Conservation (phyloP, 2,329 filamentous ascomycete species). For the Pyricularia pennisetigena region DNA sequence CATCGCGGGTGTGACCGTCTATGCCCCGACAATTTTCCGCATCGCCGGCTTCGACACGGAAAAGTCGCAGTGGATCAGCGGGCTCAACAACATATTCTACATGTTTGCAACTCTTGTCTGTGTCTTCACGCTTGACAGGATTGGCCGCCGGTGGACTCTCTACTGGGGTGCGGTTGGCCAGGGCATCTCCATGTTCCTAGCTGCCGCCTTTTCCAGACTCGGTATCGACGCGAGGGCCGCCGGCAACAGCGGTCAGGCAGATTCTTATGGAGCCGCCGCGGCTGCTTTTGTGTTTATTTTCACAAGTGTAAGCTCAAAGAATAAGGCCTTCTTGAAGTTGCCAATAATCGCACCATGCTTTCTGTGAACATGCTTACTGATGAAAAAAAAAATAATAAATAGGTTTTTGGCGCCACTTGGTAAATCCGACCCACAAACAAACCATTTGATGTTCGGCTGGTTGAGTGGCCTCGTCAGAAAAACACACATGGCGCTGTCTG, state of each 20-base stretch:
- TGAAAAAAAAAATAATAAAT: conserved; percentile 9
- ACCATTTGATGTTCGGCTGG: background rate
- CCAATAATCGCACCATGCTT: background rate
- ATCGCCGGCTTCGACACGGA: conserved; percentile 54
- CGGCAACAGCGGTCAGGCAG: conserved; percentile 33
- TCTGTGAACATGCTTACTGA: background rate
- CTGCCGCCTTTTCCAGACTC: conserved; percentile 47
- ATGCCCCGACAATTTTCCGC: conserved; percentile 48
- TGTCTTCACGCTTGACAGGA: conserved; percentile 59
- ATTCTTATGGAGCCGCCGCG: conserved; percentile 51
- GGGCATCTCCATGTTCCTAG: conserved; percentile 57
- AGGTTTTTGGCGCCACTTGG: conserved; percentile 52
- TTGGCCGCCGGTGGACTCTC: conserved; percentile 58
- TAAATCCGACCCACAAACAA: background rate
- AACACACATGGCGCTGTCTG: background rate
- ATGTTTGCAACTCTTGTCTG: conserved; percentile 7
- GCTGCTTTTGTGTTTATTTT: conserved; percentile 64
- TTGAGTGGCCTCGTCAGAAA: background rate
- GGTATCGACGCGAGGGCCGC: conserved; percentile 27
- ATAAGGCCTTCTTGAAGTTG: no score
- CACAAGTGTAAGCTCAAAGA: conserved; percentile 23
- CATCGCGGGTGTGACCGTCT: conserved; percentile 59
- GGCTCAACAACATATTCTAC: conserved; percentile 29
- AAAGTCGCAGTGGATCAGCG: conserved; percentile 48
- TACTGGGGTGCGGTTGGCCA: conserved; percentile 59